These are phyloP conservation scores for Pseudoturritis turrita DNA, from an alignment of 345 rosid species.

Conservation along the genomic window DNA sequence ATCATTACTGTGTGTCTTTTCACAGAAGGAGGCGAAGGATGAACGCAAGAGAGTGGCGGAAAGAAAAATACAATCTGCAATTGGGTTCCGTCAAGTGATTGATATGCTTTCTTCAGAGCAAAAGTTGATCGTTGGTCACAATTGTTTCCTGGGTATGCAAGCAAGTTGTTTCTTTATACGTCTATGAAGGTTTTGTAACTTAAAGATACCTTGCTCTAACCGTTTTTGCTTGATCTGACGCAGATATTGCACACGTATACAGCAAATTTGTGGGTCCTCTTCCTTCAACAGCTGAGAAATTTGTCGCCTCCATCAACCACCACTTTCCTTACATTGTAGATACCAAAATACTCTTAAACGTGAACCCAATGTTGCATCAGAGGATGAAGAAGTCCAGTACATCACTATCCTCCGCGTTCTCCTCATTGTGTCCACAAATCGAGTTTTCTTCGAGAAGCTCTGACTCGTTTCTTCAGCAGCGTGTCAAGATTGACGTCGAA, in stretches of 20 bases:
- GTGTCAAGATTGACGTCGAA: slow-evolving; percentile 70
- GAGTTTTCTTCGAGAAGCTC: slow-evolving; percentile 41
- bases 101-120: slow-evolving; percentile 77
- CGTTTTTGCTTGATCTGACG: slow-evolving; percentile 15
- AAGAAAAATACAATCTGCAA: slow-evolving; percentile 56
- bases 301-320: slow-evolving; percentile 50
- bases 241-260: slow-evolving; percentile 89
- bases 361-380: slow-evolving; percentile 40
- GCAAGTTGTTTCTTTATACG: slow-evolving; percentile 9
- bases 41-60: slow-evolving; percentile 47
- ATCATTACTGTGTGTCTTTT: neutral
- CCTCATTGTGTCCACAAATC: slow-evolving; percentile 63
- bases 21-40: slow-evolving; percentile 67
- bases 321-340: slow-evolving; percentile 72
- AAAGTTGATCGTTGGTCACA: slow-evolving; percentile 91
- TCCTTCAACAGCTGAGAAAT: slow-evolving; percentile 70
- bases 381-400: slow-evolving; percentile 69
- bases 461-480: slow-evolving; percentile 27
- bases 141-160: slow-evolving; percentile 80
- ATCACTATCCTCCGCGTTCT: slow-evolving; percentile 70
- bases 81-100: slow-evolving; percentile 88
- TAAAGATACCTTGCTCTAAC: neutral
- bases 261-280: slow-evolving; percentile 82
- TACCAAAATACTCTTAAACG: slow-evolving; percentile 82
- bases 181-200: slow-evolving; percentile 8